Conservation (phyloP, 1,139 yeast species). For the Yamadazyma membranifaciens region DNA sequence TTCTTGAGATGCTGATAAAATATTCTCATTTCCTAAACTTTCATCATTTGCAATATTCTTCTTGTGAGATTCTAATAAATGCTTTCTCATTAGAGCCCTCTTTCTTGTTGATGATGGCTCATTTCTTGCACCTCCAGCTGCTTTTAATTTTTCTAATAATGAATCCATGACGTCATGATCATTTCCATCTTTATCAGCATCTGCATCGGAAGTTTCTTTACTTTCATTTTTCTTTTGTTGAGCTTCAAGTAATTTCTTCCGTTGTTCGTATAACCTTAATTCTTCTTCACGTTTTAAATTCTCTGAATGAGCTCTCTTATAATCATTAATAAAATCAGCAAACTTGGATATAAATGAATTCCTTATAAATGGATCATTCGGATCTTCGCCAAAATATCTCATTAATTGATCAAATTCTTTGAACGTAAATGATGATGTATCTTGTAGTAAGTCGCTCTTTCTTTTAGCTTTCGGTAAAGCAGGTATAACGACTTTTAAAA, state of each 20-base stretch:
- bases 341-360: constrained; percentile 72
- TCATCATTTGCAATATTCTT: constrained; percentile 9
- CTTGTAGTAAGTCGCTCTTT: constrained; percentile 61
- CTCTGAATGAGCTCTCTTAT: constrained; percentile 73
- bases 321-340: constrained; percentile 69
- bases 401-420: constrained; percentile 68
- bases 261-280: constrained; percentile 66
- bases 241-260: constrained; percentile 63
- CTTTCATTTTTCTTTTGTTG: constrained; percentile 21
- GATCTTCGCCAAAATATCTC: constrained; percentile 78
- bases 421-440: constrained; percentile 61
- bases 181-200: constrained; percentile 22
- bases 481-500: constrained; percentile 62
- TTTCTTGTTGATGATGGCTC: constrained; percentile 81
- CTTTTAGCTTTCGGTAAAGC: constrained; percentile 66
- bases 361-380: constrained; percentile 63
- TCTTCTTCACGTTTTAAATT: constrained; percentile 81
- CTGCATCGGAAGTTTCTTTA: constrained; percentile 19
- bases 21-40: constrained; percentile 7
- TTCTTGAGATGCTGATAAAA: constrained; percentile 4
- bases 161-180: constrained; percentile 71
- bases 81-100: constrained; percentile 73
- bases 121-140: constrained; percentile 68
- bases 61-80: constrained; percentile 42
- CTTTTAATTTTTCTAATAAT: constrained; percentile 66